Base-by-base conservation (phyloP, 495 filamentous ascomycete species). In the Aspergillus funiculosus region DNA sequence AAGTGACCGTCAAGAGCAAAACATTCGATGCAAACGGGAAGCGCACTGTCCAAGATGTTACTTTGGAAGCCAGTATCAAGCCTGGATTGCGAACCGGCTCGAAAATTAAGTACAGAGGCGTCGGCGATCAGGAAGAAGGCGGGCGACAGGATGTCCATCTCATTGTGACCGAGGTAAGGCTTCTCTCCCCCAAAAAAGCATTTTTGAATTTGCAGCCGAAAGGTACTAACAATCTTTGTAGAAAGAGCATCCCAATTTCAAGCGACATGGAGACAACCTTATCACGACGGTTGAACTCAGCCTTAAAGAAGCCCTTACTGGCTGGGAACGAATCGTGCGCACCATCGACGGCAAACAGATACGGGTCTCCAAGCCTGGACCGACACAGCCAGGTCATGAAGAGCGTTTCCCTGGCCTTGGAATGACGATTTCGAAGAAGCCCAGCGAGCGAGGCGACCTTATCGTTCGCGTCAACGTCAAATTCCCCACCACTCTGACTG, bases 1-100 rank as follows among this genome's bases (percentile, higher is more conserved):
- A 94, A 74, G 87, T 98, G 70, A 91, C 87, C 64, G 94, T 95
- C 35, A 95, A 95, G 77, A 82, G 89, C 54, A 97, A 97, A 77
- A 86, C 80, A 25, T 97, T 88, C 55, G 92, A 98, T 64, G 54
- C 67, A 3, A 86, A 76, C 19, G 87, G 88, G 31, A 94, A 89
- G 69, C 79, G 85, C 52, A 89, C 73, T 21, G 84, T 83, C 3
- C 84, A 90, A 46, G 94, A 98, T 48, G 85, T 89, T 48, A 86
- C 94, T 6, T 64, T 98, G 14, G 89, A 95, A 60, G 91, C 96
- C 46, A 83, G 84, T 41, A 94, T 97, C 66, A 95, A 96, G 69
- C 85, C 87, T 22, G 92, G 92, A 34, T 75, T 95, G 63, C 94
- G 95, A 64, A 86, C 89, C 46, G 92, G 92, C 17, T 92, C 87